Percentiles rank a stretch among this genome's conserved stretches.
Conservation (phyloP, 2,329 filamentous ascomycete genomes). For the Trichoderma guizhouense region DNA sequence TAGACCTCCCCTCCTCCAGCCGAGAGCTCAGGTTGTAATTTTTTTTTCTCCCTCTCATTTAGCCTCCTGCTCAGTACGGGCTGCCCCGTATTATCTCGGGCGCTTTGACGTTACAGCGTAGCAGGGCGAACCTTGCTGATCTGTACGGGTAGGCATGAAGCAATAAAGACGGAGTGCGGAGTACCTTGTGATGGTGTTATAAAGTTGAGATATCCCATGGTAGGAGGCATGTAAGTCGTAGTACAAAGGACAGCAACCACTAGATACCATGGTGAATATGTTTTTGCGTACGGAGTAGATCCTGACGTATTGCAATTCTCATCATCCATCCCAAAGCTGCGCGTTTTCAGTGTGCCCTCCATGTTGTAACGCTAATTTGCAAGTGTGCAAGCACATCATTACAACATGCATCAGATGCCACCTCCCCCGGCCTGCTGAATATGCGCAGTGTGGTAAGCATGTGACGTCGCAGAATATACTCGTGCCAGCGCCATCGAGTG, state of each 20-base stretch:
- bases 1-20: conserved; percentile 16
- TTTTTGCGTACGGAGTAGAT: neutral
- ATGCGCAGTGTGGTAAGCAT: neutral
- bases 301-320: neutral
- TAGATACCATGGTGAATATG: neutral
- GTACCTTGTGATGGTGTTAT: neutral
- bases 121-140: neutral
- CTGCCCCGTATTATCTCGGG: neutral
- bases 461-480: neutral
- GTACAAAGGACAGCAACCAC: neutral
- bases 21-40: conserved; percentile 7
- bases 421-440: neutral
- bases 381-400: conserved; percentile 1
- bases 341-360: neutral
- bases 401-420: neutral
- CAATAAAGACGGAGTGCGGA: neutral
- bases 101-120: neutral
- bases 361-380: neutral
- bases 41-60: neutral
- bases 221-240: neutral
- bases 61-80: neutral
- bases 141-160: neutral
- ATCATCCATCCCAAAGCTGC: neutral
- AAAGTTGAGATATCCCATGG: neutral
- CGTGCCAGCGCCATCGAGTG: neutral